Evolutionary conservation across 257 asterid species (phyloP), one percentile per base, ranked within the genome.

Genomic region (Apocynum venetum): DNA sequence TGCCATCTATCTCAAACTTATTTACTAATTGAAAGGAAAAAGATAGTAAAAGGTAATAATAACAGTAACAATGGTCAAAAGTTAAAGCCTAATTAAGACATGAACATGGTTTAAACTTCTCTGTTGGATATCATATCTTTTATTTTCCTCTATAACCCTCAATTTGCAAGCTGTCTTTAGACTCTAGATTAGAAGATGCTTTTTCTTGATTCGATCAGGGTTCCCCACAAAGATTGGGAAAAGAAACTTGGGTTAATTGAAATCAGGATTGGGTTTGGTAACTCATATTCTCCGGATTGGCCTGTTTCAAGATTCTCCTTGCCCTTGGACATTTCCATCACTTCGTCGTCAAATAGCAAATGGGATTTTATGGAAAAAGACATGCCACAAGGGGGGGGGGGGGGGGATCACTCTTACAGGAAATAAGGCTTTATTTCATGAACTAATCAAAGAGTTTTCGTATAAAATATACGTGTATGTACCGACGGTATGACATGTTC

Each of bases 21-120:
- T 66, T 66, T 66, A 19, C 6, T 5, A 0, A 66, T 40, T 19
- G 11, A 38, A 66, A 41, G 31, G 72, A 15, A 38, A 65, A 36
- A 13, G 48, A 36, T 36, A 36, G 44, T 64, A 40, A 65, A 65
- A 38, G 48, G 35, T 57, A 20, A 44, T 66, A 40, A 66, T 4
- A 66, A 40, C 35, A 66, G 72, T 66, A 66, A 41, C n/a, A 40
- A 66, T 66, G 72, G 72, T 66, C 72, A 66, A 66, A 66, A 66
- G 72, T 17, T 40, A 66, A 64, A 41, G 72, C 49, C 72, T 66
- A 66, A 66, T 40, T 66, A 40, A 35, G 51, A 66, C 51, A 66
- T 17, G 35, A 66, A 41, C 20, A 36, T 12, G 44, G 5, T 55
- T 55, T 57, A 57, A 57, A 35, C 64, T 57, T 20, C 36, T 57